A percentile compares a stretch with the other conserved stretches of the same genome.
phyloP scores from a whole-genome alignment of 768 basidiomycete genomes.

The Macrocybe gigantea region DNA sequence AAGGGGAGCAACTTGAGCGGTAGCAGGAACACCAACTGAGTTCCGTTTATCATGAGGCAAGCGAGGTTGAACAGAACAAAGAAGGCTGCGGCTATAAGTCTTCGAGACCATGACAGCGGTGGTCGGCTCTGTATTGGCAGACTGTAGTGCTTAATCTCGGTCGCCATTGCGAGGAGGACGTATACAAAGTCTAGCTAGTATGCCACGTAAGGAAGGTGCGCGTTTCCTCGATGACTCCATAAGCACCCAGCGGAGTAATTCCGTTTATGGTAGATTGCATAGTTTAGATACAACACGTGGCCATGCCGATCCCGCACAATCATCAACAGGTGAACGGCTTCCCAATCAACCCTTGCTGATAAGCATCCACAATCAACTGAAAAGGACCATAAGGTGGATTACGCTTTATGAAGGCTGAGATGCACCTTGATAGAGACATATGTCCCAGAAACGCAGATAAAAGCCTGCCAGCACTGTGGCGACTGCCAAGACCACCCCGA shows the following conservation, averaged over 20 bases:
- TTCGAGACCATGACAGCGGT: constrained; percentile 46
- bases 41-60: constrained; percentile 62
- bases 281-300: too few species aligned
- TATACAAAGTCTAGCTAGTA: background rate
- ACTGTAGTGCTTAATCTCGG: constrained; percentile 25
- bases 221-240: background rate
- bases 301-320: background rate
- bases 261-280: too few species aligned
- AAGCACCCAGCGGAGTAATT: background rate
- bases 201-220: background rate
- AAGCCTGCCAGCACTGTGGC: constrained; percentile 41
- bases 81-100: constrained; percentile 45
- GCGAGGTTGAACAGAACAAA: constrained; percentile 53
- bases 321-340: constrained; percentile 37
- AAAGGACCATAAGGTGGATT: constrained; percentile 1
- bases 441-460: constrained; percentile 47
- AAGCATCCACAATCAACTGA: constrained; percentile 43
- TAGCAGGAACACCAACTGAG: constrained; percentile 68
- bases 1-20: constrained; percentile 65
- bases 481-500: constrained; percentile 29
- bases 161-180: constrained; percentile 11
- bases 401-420: constrained; percentile 4
- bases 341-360: constrained; percentile 33
- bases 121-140: constrained; percentile 52
- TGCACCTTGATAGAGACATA: constrained; percentile 45